Percentiles rank a stretch among this genome's conserved stretches.
These are phyloP conservation scores for Capsicum pubescens DNA, from an alignment of 257 asterid genomes.

Conservation along the genomic window DNA sequence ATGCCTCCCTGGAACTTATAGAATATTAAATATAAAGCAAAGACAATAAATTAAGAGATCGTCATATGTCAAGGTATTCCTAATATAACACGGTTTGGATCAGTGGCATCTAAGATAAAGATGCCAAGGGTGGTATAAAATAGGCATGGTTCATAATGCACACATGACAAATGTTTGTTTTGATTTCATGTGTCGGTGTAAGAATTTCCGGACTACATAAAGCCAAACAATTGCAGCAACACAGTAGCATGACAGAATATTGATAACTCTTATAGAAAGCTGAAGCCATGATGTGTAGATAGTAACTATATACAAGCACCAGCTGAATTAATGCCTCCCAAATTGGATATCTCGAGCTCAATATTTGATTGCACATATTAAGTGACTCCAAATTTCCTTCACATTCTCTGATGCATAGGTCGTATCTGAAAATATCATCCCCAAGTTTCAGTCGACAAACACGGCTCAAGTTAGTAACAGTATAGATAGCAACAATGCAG, in stretches of 20 bases:
- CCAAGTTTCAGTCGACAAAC: constrained; percentile 45
- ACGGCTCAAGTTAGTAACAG: constrained; percentile 21
- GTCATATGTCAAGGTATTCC: neutral
- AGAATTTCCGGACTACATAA: neutral
- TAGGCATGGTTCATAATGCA: constrained; percentile 21
- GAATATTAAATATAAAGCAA: neutral
- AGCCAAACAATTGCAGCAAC: neutral
- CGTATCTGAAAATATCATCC: constrained; percentile 42
- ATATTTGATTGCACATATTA: neutral
- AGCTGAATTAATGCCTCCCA: constrained; percentile 51
- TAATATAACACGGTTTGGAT: neutral
- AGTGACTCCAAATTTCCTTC: constrained; percentile 36
- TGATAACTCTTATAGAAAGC: neutral
- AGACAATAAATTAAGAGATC: neutral
- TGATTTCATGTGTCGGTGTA: neutral
- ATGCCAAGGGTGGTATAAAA: neutral
- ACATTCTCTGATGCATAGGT: constrained; percentile 12
- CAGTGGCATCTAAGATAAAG: neutral
- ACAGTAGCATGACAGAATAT: neutral
- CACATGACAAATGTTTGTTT: neutral
- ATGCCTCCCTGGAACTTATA: neutral
- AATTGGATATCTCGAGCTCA: constrained; percentile 34
- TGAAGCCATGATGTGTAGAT: constrained; percentile 1
- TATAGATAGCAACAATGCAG: neutral
- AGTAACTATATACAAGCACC: neutral